Evolutionary conservation across 1,284 basidiomycete genomes (phyloP).

Genomic region (Blastosporella zonata): DNA sequence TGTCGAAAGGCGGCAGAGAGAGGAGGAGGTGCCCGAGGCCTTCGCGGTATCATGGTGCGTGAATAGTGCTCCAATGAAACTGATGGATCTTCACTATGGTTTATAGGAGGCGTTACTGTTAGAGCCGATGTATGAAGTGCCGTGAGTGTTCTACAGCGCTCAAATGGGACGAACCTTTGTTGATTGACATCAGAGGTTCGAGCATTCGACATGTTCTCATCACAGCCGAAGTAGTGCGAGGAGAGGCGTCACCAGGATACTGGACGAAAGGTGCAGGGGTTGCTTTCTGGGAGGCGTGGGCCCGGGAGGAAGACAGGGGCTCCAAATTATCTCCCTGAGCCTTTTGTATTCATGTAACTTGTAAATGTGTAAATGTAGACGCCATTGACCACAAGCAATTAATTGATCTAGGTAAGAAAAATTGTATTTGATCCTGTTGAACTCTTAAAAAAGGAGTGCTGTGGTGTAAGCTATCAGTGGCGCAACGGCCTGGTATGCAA

Average conservation of each 20-base stretch:
- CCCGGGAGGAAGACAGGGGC: conserved; percentile 36
- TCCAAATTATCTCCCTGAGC: neutral
- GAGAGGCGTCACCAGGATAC: conserved; percentile 37
- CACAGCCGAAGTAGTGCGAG: conserved; percentile 41
- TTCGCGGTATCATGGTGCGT: conserved; percentile 84
- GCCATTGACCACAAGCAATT: no score
- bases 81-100: neutral
- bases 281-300: conserved; percentile 49
- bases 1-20: conserved; percentile 75
- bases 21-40: conserved; percentile 86
- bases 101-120: conserved; percentile 72
- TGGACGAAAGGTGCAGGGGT: conserved; percentile 42
- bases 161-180: conserved; percentile 2
- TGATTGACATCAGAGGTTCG: conserved; percentile 22
- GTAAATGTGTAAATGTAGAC: conserved; percentile 8
- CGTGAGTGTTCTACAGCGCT: conserved; percentile 54
- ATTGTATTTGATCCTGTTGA: conserved; percentile 12
- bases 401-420: conserved; percentile 4
- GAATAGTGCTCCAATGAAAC: conserved; percentile 9
- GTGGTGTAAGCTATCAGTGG: conserved; percentile 22
- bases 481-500: conserved; percentile 17
- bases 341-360: neutral
- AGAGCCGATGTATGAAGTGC: conserved; percentile 90
- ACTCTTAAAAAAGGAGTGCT: conserved; percentile 16
- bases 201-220: conserved; percentile 45